Conservation (phyloP, 805 yeast species). For the Schwanniomyces vanrijiae region DNA sequence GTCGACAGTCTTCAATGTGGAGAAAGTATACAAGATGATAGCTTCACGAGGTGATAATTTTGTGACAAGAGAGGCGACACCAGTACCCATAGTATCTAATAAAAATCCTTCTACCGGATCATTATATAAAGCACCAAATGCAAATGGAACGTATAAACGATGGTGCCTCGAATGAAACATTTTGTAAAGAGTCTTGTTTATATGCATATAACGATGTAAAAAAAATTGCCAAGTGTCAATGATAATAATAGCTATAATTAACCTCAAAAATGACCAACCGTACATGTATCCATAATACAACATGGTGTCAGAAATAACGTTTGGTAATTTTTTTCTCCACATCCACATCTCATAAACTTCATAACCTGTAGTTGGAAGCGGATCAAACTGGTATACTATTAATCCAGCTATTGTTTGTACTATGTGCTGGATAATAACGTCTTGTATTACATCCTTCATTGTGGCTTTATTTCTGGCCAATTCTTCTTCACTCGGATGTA, state of each 20-base stretch:
- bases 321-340: slow-evolving; percentile 38
- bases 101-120: slow-evolving; percentile 92
- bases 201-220: slow-evolving; percentile 87
- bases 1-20: slow-evolving; percentile 95
- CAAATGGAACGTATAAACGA: slow-evolving; percentile 91
- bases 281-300: slow-evolving; percentile 59
- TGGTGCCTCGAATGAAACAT: slow-evolving; percentile 94
- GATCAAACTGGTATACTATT: slow-evolving; percentile 56
- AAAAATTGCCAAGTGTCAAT: slow-evolving; percentile 96
- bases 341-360: slow-evolving; percentile 50
- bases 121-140: slow-evolving; percentile 93
- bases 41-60: slow-evolving; percentile 76
- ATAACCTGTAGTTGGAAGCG: slow-evolving; percentile 50
- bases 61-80: slow-evolving; percentile 67
- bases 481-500: slow-evolving; percentile 91
- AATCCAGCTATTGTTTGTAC: slow-evolving; percentile 77
- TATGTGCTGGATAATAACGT: slow-evolving; percentile 81
- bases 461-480: slow-evolving; percentile 72
- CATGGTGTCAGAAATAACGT: slow-evolving; percentile 45
- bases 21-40: slow-evolving; percentile 72
- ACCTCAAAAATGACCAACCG: slow-evolving; percentile 59
- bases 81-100: slow-evolving; percentile 91
- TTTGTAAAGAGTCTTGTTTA: slow-evolving; percentile 71
- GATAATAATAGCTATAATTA: slow-evolving; percentile 64
- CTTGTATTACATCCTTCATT: slow-evolving; percentile 66